These are phyloP conservation scores for Stenocarpella maydis DNA, from an alignment of 2,329 filamentous ascomycete genomes.

Conservation along the genomic window DNA sequence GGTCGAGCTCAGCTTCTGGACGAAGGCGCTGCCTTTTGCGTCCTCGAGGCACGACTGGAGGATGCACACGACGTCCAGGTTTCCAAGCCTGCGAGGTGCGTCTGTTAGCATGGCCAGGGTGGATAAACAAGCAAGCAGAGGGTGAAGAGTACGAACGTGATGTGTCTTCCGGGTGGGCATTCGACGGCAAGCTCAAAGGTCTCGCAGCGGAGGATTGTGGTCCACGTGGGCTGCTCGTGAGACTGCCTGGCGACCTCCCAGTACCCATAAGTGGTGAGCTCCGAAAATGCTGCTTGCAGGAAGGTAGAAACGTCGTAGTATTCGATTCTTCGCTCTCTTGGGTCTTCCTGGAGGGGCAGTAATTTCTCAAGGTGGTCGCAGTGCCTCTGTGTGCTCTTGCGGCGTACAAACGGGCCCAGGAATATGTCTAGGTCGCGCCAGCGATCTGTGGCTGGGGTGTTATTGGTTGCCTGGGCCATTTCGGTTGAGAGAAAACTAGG, in stretches of 20 bases:
- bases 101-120: neutral
- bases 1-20: constrained; percentile 4
- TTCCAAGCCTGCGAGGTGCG: neutral
- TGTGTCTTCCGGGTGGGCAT: constrained; percentile 1
- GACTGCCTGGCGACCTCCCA: constrained; percentile 1
- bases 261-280: neutral
- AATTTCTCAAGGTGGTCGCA: constrained; percentile 18
- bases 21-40: neutral
- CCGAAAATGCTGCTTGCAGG: neutral
- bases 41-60: constrained; percentile 20
- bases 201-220: neutral
- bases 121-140: neutral
- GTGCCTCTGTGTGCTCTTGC: constrained; percentile 13
- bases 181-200: constrained; percentile 18
- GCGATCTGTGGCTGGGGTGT: too few species aligned
- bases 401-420: neutral
- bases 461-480: neutral
- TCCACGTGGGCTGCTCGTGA: neutral
- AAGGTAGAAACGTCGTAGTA: neutral
- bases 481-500: neutral
- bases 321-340: constrained; percentile 3
- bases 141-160: constrained; percentile 2
- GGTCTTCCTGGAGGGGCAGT: neutral
- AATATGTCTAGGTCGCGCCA: neutral
- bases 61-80: constrained; percentile 15